phyloP scores from a whole-genome alignment of 768 basidiomycete species.

The Mycena epipterygia region DNA sequence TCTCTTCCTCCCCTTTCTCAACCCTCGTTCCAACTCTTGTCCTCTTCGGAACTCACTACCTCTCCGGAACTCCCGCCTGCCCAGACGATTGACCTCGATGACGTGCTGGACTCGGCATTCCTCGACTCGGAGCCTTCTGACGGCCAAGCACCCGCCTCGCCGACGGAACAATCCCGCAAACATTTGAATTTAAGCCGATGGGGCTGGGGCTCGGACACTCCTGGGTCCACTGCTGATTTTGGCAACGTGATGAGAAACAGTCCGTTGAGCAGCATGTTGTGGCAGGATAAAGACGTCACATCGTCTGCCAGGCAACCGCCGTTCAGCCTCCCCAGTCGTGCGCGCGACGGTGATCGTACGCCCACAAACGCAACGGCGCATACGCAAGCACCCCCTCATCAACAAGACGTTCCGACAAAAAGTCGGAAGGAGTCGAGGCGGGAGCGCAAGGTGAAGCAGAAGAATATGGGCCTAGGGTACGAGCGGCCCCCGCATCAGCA shows the following conservation, averaged over 20 bases:
- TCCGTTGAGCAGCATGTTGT: constrained; percentile 70
- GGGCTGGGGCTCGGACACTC: constrained; percentile 62
- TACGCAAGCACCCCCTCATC: constrained; percentile 49
- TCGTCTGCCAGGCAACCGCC: constrained; percentile 35
- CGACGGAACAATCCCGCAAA: constrained; percentile 48
- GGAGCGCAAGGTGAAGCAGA: constrained; percentile 78
- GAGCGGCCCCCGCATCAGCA: constrained; percentile 62
- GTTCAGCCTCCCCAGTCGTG: constrained; percentile 62
- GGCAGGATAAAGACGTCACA: constrained; percentile 53
- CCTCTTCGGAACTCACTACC: constrained; percentile 53
- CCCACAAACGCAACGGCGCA: constrained; percentile 57
- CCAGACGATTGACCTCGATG: constrained; percentile 76
- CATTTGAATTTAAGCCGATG: constrained; percentile 72
- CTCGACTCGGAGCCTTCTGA: constrained; percentile 69
- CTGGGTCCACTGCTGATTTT: constrained; percentile 55
- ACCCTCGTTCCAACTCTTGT: constrained; percentile 48
- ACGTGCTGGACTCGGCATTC: constrained; percentile 83
- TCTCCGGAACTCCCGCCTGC: constrained; percentile 55
- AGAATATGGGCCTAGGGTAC: constrained; percentile 62
- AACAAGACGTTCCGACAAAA: constrained; percentile 60
- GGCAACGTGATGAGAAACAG: constrained; percentile 67
- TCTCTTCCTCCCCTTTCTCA: constrained; percentile 46
- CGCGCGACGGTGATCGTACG: constrained; percentile 67
- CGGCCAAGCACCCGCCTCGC: constrained; percentile 42
- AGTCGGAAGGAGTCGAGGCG: constrained; percentile 73